phyloP scores from a whole-genome alignment of 345 rosid genomes.

The Psidium friedrichsthalianum region DNA sequence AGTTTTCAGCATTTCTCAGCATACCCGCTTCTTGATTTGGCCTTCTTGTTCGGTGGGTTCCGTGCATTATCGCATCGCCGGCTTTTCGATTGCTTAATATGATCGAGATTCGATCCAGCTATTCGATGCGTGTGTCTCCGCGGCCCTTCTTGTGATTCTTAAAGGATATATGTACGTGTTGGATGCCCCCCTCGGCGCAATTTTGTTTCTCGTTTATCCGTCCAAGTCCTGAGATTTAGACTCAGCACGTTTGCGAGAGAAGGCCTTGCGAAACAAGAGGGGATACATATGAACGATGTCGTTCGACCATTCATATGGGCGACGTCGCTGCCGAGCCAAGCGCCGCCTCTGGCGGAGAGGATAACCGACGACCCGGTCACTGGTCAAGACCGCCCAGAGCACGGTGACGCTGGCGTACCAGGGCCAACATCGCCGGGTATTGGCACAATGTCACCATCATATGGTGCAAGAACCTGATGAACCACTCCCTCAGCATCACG shows the following conservation, averaged over 20 bases:
- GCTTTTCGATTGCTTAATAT: not conserved
- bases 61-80: not conserved
- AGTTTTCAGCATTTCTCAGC: not conserved
- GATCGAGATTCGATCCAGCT: not conserved
- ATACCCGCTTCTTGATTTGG: not conserved
- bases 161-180: not conserved
- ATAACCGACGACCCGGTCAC: conserved; percentile 37
- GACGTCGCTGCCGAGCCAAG: conserved; percentile 2
- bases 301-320: conserved; percentile 12
- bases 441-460: conserved; percentile 52
- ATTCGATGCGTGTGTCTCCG: not conserved
- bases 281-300: conserved; percentile 4
- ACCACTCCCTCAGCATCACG: conserved; percentile 55
- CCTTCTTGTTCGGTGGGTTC: not conserved
- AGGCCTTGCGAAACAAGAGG: not conserved
- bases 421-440: conserved; percentile 48
- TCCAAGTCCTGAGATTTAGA: not conserved
- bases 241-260: not conserved
- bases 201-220: not conserved
- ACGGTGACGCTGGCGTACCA: conserved; percentile 68
- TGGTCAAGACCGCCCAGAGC: conserved; percentile 50
- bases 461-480: conserved; percentile 73
- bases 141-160: not conserved
- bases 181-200: not conserved
- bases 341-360: conserved; percentile 25